phyloP scores from a whole-genome alignment of 257 asterid genomes.

The Rhazya stricta region DNA sequence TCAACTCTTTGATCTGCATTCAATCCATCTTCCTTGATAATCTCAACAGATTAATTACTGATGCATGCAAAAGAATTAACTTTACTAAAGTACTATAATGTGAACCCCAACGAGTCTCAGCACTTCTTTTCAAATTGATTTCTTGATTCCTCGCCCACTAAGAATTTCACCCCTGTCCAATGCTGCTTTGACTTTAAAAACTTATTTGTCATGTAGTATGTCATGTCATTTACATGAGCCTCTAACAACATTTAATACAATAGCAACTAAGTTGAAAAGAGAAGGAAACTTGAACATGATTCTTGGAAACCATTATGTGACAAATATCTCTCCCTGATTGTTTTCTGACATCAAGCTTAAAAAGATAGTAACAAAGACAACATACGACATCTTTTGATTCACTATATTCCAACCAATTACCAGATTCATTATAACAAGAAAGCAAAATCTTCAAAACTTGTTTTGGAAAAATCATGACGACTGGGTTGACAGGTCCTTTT shows the following conservation, averaged over 20 bases:
- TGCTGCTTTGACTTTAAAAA: background rate
- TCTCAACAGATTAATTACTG: background rate
- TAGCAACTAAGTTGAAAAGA: no score
- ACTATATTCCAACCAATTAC: no score
- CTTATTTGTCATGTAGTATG: background rate
- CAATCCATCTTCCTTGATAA: background rate
- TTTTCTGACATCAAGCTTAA: no score
- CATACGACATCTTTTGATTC: no score
- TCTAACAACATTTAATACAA: background rate
- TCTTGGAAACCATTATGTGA: no score
- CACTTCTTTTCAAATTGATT: background rate
- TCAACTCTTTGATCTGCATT: background rate
- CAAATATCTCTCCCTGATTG: no score
- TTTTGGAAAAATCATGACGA: no score
- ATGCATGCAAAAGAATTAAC: background rate
- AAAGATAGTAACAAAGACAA: no score
- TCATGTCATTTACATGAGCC: background rate
- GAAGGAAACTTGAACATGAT: no score
- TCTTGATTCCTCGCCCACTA: background rate
- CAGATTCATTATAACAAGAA: no score
- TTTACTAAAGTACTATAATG: background rate
- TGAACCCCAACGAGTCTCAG: slow-evolving; percentile 9
- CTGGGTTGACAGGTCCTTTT: no score
- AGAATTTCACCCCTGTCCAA: background rate
- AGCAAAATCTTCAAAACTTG: no score